Percentiles rank a stretch among this genome's conserved stretches.
phyloP scores from a whole-genome alignment of 805 yeast species.

The Candida nonsorbophila region DNA sequence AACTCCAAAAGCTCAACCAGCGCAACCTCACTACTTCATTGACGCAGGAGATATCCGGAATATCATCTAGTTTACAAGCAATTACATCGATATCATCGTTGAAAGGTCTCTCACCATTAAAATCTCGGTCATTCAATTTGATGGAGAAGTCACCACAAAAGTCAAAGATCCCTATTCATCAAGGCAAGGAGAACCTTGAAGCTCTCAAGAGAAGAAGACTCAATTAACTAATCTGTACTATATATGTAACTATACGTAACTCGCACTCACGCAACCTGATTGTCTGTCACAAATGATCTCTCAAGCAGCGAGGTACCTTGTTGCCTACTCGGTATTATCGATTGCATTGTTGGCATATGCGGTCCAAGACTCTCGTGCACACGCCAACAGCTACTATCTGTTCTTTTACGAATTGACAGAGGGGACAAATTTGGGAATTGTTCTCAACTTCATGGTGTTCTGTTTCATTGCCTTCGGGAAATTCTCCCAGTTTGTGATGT shows the following conservation, averaged over 20 bases:
- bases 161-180: slow-evolving; percentile 1
- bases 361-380: slow-evolving; percentile 14
- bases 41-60: no score
- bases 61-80: no score
- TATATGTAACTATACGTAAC: background rate
- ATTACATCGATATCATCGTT: no score
- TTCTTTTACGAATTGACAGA: slow-evolving; percentile 24
- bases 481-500: slow-evolving; percentile 46
- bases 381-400: slow-evolving; percentile 16
- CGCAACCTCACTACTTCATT: no score
- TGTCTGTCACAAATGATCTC: slow-evolving; percentile 3
- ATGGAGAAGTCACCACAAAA: background rate
- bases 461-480: slow-evolving; percentile 24
- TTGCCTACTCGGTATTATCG: slow-evolving; percentile 15
- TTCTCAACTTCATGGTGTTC: slow-evolving; percentile 20
- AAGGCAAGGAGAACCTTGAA: slow-evolving; percentile 6
- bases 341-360: slow-evolving; percentile 15
- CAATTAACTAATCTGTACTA: slow-evolving; percentile 1
- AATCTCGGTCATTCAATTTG: no score
- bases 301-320: slow-evolving; percentile 10
- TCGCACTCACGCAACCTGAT: background rate
- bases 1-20: no score
- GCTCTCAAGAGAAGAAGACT: slow-evolving; percentile 10
- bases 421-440: slow-evolving; percentile 21
- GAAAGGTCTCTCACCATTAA: no score